Conservation (phyloP, 495 filamentous ascomycete species). For the Penicillium fimorum region DNA sequence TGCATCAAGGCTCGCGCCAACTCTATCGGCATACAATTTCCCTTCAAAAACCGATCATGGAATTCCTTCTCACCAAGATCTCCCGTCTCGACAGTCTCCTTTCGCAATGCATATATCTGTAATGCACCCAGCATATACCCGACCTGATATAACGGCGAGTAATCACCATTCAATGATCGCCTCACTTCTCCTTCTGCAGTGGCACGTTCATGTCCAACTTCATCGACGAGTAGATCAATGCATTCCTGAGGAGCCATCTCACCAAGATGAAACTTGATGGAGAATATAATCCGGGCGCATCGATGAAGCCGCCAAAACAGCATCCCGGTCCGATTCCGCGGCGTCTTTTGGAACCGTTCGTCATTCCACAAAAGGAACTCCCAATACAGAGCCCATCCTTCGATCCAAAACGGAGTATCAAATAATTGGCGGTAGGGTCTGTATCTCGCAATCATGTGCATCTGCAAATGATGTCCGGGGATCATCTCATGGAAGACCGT, state of each 20-base stretch:
- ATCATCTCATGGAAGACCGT: slow-evolving; percentile 57
- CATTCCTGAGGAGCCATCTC: slow-evolving; percentile 46
- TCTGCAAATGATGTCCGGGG: slow-evolving; percentile 53
- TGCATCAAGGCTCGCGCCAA: slow-evolving; percentile 45
- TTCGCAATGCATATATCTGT: slow-evolving; percentile 43
- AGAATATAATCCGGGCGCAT: slow-evolving; percentile 52
- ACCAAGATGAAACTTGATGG: slow-evolving; percentile 50
- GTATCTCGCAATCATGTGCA: slow-evolving; percentile 40
- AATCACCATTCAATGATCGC: slow-evolving; percentile 33
- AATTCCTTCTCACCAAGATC: slow-evolving; percentile 46
- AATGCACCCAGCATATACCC: slow-evolving; percentile 54
- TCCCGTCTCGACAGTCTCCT: slow-evolving; percentile 32
- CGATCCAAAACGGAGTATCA: slow-evolving; percentile 52
- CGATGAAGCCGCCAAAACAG: slow-evolving; percentile 55
- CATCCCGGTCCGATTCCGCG: slow-evolving; percentile 48
- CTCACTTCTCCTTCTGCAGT: slow-evolving; percentile 56
- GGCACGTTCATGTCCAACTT: slow-evolving; percentile 51
- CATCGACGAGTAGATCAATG: slow-evolving; percentile 39
- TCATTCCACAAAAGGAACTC: slow-evolving; percentile 39
- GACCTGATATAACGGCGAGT: slow-evolving; percentile 47
- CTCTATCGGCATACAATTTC: slow-evolving; percentile 52
- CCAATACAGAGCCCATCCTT: slow-evolving; percentile 54
- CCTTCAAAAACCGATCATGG: slow-evolving; percentile 45
- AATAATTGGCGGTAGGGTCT: slow-evolving; percentile 47
- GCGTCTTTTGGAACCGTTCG: slow-evolving; percentile 44